These are phyloP conservation scores for Pseudocercospora cruenta DNA, from an alignment of 2,329 filamentous ascomycete genomes.

Conservation along the genomic window DNA sequence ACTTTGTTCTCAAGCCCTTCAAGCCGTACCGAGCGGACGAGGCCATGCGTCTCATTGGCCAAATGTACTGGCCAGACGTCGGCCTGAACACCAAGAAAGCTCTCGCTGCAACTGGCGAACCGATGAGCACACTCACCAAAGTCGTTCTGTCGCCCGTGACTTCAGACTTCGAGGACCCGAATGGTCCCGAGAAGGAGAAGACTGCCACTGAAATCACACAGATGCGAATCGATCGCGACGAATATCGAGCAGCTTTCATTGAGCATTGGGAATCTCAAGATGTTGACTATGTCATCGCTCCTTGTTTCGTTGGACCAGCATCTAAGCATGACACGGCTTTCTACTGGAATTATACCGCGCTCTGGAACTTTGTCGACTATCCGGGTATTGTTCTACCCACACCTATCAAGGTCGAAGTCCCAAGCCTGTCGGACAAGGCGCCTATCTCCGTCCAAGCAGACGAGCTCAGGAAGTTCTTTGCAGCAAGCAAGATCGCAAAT, in stretches of 20 bases:
- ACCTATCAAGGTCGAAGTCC: constrained; percentile 13
- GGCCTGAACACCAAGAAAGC: constrained; percentile 12
- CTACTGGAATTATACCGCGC: constrained; percentile 26
- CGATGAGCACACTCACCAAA: constrained; percentile 16
- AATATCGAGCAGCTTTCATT: constrained; percentile 22
- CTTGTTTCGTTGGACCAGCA: constrained; percentile 25
- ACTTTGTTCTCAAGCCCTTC: constrained; percentile 25
- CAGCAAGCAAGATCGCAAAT: not conserved
- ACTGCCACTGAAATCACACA: constrained; percentile 21
- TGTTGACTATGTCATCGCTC: constrained; percentile 25
- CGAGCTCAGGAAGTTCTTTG: not conserved
- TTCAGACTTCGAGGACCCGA: constrained; percentile 2
- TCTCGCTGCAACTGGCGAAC: not conserved
- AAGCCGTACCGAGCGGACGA: constrained; percentile 16
- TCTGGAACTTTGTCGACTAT: constrained; percentile 30
- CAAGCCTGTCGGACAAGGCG: not conserved
- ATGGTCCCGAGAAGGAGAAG: constrained; percentile 18
- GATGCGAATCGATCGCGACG: constrained; percentile 20
- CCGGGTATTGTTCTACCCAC: constrained; percentile 24
- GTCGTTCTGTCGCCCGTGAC: constrained; percentile 21
- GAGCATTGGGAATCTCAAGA: constrained; percentile 25
- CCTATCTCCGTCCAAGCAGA: not conserved
- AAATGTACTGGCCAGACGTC: constrained; percentile 24
- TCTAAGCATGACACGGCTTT: constrained; percentile 23
- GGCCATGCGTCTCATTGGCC: constrained; percentile 19